phyloP scores from a whole-genome alignment of 208 protist genomes.

The Crithidia thermophila region DNA sequence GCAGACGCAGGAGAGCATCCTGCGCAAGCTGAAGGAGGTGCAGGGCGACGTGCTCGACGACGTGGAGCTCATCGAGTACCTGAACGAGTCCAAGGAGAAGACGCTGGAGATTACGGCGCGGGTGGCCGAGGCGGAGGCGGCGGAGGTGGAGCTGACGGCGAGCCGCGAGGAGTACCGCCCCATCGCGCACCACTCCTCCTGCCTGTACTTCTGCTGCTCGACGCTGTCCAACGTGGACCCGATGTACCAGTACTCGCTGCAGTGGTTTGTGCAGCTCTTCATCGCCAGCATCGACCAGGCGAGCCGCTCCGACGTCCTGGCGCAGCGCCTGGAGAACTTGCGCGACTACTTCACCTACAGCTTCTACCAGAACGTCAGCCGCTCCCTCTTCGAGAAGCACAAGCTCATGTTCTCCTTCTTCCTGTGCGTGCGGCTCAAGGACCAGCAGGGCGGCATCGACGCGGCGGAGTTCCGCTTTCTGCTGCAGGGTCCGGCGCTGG shows the following conservation, averaged over 20 bases:
- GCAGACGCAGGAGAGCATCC: conserved; percentile 97
- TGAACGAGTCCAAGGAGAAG: conserved; percentile 96
- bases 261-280: conserved; percentile 98
- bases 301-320: conserved; percentile 80
- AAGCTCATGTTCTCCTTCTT: conserved; percentile 96
- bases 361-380: conserved; percentile 96
- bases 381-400: conserved; percentile 96
- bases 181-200: conserved; percentile 94
- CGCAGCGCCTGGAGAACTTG: conserved; percentile 84
- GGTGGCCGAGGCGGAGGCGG: conserved; percentile 96
- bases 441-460: conserved; percentile 65
- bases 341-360: conserved; percentile 96
- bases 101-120: conserved; percentile 93
- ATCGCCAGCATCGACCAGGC: conserved; percentile 88
- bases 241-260: conserved; percentile 98
- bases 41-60: conserved; percentile 97
- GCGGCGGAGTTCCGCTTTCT: conserved; percentile 93
- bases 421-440: conserved; percentile 92
- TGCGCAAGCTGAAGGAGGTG: conserved; percentile 95
- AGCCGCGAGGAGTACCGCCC: conserved; percentile 96
- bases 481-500: conserved; percentile 85
- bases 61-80: conserved; percentile 96
- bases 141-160: conserved; percentile 97
- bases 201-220: conserved; percentile 98
- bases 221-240: conserved; percentile 95